These are phyloP conservation scores for Skeletonema marinoi DNA, from an alignment of 108 stramenopile genomes.

Conservation along the genomic window DNA sequence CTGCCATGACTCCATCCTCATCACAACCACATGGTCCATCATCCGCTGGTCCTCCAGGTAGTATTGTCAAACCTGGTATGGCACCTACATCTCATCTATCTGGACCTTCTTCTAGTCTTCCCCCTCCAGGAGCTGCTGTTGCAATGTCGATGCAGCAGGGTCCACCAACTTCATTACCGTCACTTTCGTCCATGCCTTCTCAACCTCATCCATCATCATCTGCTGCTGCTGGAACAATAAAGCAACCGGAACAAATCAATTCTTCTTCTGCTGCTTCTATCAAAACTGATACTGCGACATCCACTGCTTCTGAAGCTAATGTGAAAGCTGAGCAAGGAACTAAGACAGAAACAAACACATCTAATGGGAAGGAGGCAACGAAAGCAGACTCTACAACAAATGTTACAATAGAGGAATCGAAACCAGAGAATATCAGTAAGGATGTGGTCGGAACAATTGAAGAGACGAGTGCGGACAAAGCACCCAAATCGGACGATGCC, in stretches of 20 bases:
- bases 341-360: neutral
- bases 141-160: neutral
- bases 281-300: neutral
- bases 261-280: neutral
- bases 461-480: neutral
- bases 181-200: slow-evolving; percentile 1
- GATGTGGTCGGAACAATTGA: neutral
- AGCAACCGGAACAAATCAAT: neutral
- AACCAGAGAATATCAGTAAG: neutral
- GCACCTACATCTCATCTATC: neutral
- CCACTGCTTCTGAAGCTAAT: neutral
- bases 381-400: neutral
- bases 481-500: neutral
- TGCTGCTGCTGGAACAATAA: neutral
- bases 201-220: neutral
- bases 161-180: neutral
- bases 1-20: neutral
- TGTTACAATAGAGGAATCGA: neutral
- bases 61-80: neutral
- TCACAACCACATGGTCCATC: neutral
- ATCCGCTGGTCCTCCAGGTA: neutral
- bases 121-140: neutral
- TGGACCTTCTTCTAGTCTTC: neutral
- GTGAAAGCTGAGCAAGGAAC: neutral
- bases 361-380: neutral